Percentiles rank a stretch among this genome's conserved stretches.
These are phyloP conservation scores for Wickerhamomyces chambardii DNA, from an alignment of 805 yeast species.

Conservation along the genomic window DNA sequence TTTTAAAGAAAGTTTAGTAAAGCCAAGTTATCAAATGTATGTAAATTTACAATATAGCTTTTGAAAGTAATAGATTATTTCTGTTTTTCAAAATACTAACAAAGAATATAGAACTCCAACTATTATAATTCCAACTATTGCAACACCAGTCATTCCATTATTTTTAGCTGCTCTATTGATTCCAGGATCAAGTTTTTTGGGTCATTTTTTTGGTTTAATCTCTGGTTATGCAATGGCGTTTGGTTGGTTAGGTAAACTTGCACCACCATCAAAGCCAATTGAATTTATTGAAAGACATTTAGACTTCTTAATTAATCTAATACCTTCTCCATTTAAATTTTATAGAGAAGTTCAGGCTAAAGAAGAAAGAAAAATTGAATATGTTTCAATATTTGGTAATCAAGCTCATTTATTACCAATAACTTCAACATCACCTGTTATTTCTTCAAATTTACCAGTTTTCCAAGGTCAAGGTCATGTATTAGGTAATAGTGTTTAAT, in stretches of 20 bases:
- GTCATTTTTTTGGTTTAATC: conserved; percentile 60
- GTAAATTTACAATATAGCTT: too few relatives aligned
- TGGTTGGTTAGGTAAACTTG: conserved; percentile 46
- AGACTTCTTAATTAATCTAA: conserved; percentile 35
- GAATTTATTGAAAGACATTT: conserved; percentile 55
- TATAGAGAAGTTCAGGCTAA: conserved; percentile 53
- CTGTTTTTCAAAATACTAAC: too few relatives aligned
- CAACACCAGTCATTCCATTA: conserved; percentile 46
- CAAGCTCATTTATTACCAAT: conserved; percentile 1
- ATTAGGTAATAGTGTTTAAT: too few relatives aligned
- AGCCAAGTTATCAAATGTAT: conserved; percentile 30
- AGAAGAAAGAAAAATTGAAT: conserved; percentile 26
- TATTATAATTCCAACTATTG: conserved; percentile 46
- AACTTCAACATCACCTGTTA: conserved; percentile 1
- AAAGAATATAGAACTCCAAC: conserved; percentile 22
- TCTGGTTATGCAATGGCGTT: conserved; percentile 57
- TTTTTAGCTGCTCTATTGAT: conserved; percentile 39
- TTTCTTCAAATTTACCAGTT: background rate
- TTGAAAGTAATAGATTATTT: too few relatives aligned
- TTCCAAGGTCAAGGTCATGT: conserved; percentile 17
- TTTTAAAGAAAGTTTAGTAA: conserved; percentile 30
- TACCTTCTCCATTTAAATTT: conserved; percentile 47
- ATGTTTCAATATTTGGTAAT: conserved; percentile 17
- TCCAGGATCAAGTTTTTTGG: conserved; percentile 65
- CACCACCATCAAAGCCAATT: conserved; percentile 58